Conservation (phyloP, 129 eudicot species). For the Tanacetum coccineum region DNA sequence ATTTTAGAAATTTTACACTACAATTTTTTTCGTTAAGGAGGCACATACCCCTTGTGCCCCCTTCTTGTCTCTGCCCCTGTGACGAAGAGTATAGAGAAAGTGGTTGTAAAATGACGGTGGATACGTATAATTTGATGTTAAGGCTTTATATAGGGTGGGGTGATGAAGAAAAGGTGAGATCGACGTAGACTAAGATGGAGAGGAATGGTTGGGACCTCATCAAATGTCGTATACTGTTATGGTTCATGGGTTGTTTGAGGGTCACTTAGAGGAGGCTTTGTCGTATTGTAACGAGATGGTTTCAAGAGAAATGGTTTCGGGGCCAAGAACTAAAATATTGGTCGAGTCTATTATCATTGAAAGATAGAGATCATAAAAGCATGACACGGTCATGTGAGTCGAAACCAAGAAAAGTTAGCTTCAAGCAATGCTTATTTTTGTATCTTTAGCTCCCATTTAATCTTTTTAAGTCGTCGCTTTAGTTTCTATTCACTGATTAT, state of each 20-base stretch:
- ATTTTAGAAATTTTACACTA: no score
- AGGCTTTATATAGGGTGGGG: slow-evolving; percentile 77
- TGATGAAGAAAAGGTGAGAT: slow-evolving; percentile 35
- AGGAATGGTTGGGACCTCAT: slow-evolving; percentile 73
- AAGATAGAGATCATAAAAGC: slow-evolving; percentile 13
- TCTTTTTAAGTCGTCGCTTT: not conserved
- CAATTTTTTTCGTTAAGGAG: no score
- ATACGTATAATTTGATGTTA: slow-evolving; percentile 58
- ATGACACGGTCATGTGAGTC: not conserved
- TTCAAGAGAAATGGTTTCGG: slow-evolving; percentile 65
- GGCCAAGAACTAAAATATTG: slow-evolving; percentile 56
- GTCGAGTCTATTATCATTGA: slow-evolving; percentile 49
- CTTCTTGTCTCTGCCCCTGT: no score
- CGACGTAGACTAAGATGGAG: slow-evolving; percentile 70
- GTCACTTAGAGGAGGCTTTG: slow-evolving; percentile 54
- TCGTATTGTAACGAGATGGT: slow-evolving; percentile 53
- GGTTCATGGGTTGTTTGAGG: slow-evolving; percentile 70
- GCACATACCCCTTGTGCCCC: no score
- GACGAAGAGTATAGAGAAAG: no score
- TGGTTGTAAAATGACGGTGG: slow-evolving; percentile 52
- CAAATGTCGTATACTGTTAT: slow-evolving; percentile 67
- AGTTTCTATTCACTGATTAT: not conserved
- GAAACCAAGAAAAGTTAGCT: slow-evolving; percentile 5
- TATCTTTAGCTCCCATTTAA: not conserved
- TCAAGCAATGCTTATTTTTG: slow-evolving; percentile 6